Evolutionary conservation across 2,329 filamentous ascomycete species (phyloP).

Genomic region (Cladosporium austrohemisphaericum): DNA sequence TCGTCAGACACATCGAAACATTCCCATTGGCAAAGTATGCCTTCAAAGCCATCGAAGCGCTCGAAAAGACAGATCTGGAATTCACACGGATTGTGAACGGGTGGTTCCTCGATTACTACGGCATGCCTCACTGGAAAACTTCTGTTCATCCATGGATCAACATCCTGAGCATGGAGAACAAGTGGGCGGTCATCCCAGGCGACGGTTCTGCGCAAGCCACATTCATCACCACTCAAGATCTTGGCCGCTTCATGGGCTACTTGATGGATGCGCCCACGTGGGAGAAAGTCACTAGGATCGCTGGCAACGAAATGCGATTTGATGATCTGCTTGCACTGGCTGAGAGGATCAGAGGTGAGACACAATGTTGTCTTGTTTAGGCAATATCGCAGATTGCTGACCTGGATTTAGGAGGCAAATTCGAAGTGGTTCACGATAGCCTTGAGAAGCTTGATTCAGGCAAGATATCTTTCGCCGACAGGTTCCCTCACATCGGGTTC

Average conservation of each 20-base stretch:
- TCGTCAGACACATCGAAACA: neutral
- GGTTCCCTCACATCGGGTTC: neutral
- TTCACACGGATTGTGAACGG: constrained; percentile 29
- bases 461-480: constrained; percentile 6
- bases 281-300: neutral
- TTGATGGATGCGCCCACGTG: constrained; percentile 1
- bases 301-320: neutral
- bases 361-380: neutral
- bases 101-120: constrained; percentile 33
- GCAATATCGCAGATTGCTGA: neutral
- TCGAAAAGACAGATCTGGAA: constrained; percentile 26
- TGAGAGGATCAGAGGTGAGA: neutral
- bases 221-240: constrained; percentile 5
- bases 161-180: constrained; percentile 1
- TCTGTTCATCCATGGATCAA: constrained; percentile 11
- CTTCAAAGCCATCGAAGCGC: constrained; percentile 17
- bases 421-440: neutral
- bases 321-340: neutral
- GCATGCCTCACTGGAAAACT: constrained; percentile 24
- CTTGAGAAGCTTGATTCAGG: constrained; percentile 1
- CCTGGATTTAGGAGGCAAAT: neutral
- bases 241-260: neutral
- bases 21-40: constrained; percentile 2
- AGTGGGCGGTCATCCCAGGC: constrained; percentile 1
- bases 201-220: neutral